Conservation (phyloP, 2,329 filamentous ascomycete species). For the Cercospora sojina region DNA sequence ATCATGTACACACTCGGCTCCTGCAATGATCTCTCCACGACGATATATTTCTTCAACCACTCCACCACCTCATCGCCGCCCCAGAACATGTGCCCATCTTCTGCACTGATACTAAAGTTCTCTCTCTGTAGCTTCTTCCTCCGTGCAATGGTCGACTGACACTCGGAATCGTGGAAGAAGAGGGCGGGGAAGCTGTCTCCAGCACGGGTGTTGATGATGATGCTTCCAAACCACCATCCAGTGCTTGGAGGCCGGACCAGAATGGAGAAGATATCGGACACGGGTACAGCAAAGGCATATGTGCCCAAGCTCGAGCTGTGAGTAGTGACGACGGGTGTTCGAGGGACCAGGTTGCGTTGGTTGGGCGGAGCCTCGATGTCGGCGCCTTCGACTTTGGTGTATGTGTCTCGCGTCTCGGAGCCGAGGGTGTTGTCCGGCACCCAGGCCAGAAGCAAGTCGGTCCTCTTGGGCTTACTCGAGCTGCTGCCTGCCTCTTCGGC, state of each 20-base stretch:
- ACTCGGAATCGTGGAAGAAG: constrained; percentile 98
- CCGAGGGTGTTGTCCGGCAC: constrained; percentile 85
- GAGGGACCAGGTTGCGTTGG: constrained; percentile 86
- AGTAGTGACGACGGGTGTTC: constrained; percentile 79
- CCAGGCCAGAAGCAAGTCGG: constrained; percentile 84
- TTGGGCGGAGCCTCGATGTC: constrained; percentile 77
- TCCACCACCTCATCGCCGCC: constrained; percentile 91
- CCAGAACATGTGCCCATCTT: constrained; percentile 85
- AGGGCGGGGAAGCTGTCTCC: constrained; percentile 93
- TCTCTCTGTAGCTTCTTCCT: constrained; percentile 82
- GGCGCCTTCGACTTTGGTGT: constrained; percentile 91
- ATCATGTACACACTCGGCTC: constrained; percentile 91
- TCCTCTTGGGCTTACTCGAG: constrained; percentile 53
- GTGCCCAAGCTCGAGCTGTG: constrained; percentile 70
- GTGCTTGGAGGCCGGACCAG: constrained; percentile 86
- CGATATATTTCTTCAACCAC: constrained; percentile 83
- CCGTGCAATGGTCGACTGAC: constrained; percentile 90
- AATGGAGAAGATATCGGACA: constrained; percentile 86
- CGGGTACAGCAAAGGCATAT: constrained; percentile 88
- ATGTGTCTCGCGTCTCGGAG: constrained; percentile 69
- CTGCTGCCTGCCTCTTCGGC: constrained; percentile 34
- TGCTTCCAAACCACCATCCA: constrained; percentile 97
- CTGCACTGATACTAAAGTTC: constrained; percentile 64
- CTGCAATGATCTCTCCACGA: constrained; percentile 76
- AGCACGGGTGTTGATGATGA: constrained; percentile 86